Evolutionary conservation across 495 filamentous ascomycete species (phyloP).

Genomic region (Neohortaea acidophila): DNA sequence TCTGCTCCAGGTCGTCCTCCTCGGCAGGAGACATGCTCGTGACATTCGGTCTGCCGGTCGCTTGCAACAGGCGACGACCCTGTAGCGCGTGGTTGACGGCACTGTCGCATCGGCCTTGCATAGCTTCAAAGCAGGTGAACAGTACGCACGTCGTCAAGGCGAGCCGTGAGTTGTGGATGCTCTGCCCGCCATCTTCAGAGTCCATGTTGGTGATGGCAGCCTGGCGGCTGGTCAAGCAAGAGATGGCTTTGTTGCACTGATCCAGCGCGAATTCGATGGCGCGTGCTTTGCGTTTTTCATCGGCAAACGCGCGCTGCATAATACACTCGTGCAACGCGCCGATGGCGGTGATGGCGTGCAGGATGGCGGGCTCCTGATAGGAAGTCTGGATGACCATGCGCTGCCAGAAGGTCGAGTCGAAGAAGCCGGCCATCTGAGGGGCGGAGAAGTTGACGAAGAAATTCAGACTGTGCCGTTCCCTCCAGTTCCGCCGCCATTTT

Average conservation of each 20-base stretch:
- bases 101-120: conserved; percentile 17
- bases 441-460: conserved; percentile 17
- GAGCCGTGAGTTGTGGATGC: conserved; percentile 2
- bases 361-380: conserved; percentile 14
- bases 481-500: conserved; percentile 15
- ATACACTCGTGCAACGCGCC: conserved; percentile 18
- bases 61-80: conserved; percentile 10
- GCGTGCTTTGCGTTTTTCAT: conserved; percentile 11
- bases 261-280: conserved; percentile 14
- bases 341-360: conserved; percentile 19
- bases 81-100: conserved; percentile 16
- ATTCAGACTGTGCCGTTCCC: conserved; percentile 15
- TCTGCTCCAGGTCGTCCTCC: conserved; percentile 14
- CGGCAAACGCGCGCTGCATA: conserved; percentile 10
- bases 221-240: conserved; percentile 4
- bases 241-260: conserved; percentile 14
- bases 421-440: conserved; percentile 18
- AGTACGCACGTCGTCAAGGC: conserved; percentile 18
- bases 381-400: conserved; percentile 16
- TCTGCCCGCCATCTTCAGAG: not conserved
- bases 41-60: not conserved
- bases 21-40: conserved; percentile 1
- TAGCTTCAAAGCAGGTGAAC: conserved; percentile 20
- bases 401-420: conserved; percentile 17
- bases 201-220: not conserved